Evolutionary conservation across 805 yeast genomes (phyloP).

Genomic region (Komagataella pseudopastoris): DNA sequence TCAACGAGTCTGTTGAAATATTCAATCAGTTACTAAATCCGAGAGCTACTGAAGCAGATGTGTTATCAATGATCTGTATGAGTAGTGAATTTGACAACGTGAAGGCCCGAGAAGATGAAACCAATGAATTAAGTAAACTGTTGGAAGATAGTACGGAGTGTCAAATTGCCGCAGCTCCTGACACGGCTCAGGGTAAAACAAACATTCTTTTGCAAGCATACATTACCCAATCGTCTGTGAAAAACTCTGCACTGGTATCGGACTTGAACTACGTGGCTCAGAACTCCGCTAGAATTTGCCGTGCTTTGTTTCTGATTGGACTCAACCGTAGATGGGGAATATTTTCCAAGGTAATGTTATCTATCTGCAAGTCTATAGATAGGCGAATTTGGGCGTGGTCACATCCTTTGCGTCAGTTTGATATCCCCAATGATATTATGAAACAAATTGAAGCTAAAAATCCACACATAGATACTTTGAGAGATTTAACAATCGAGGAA

Average conservation of each 20-base stretch:
- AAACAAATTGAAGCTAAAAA: slow-evolving; percentile 48
- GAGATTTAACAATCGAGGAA: slow-evolving; percentile 64
- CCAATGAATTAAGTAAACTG: slow-evolving; percentile 52
- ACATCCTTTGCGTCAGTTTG: slow-evolving; percentile 86
- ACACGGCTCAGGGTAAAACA: slow-evolving; percentile 73
- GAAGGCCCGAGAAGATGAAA: slow-evolving; percentile 81
- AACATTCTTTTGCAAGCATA: slow-evolving; percentile 80
- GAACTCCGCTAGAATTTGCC: slow-evolving; percentile 82
- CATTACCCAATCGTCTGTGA: slow-evolving; percentile 60
- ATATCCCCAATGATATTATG: slow-evolving; percentile 52
- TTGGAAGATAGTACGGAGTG: slow-evolving; percentile 55
- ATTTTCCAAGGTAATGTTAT: slow-evolving; percentile 58
- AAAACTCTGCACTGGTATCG: slow-evolving; percentile 71
- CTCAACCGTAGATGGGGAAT: slow-evolving; percentile 86
- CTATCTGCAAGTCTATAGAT: slow-evolving; percentile 80
- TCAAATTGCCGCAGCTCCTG: slow-evolving; percentile 68
- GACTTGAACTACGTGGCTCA: slow-evolving; percentile 93
- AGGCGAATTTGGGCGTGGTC: slow-evolving; percentile 77
- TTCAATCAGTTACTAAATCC: slow-evolving; percentile 81
- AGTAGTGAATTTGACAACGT: slow-evolving; percentile 89
- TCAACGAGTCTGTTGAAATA: slow-evolving; percentile 76
- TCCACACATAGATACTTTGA: slow-evolving; percentile 56
- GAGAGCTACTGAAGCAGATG: slow-evolving; percentile 82
- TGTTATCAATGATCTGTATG: slow-evolving; percentile 77
- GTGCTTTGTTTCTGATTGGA: slow-evolving; percentile 82